Evolutionary conservation across 2,329 filamentous ascomycete species (phyloP).

Genomic region (Lachnellula subtilissima): DNA sequence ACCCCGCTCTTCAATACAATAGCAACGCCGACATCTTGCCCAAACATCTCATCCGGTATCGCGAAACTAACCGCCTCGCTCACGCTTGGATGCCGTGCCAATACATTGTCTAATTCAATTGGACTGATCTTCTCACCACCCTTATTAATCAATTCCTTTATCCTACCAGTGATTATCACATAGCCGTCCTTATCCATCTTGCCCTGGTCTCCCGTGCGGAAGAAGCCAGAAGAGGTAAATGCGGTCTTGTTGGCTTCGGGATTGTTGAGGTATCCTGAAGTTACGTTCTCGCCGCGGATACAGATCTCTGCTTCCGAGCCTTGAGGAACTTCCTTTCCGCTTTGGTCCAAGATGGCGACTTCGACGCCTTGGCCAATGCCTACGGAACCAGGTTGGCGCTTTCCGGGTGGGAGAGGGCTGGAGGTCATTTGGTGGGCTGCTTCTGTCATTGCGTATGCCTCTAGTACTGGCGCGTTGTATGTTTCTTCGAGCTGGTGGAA

Average conservation of each 20-base stretch:
- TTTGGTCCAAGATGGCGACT: slow-evolving; percentile 68
- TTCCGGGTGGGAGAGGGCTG: slow-evolving; percentile 64
- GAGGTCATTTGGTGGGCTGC: slow-evolving; percentile 82
- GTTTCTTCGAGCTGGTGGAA: slow-evolving; percentile 74
- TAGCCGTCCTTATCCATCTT: slow-evolving; percentile 77
- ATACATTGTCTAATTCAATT: slow-evolving; percentile 79
- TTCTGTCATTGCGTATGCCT: slow-evolving; percentile 92
- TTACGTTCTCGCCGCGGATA: slow-evolving; percentile 78
- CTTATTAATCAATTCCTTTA: slow-evolving; percentile 91
- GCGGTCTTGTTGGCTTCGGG: slow-evolving; percentile 66
- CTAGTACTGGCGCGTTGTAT: slow-evolving; percentile 75
- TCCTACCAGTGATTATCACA: slow-evolving; percentile 80
- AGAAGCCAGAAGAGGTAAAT: slow-evolving; percentile 73
- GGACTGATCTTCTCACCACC: slow-evolving; percentile 86
- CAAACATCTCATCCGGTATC: slow-evolving; percentile 75
- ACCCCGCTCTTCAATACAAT: slow-evolving; percentile 66
- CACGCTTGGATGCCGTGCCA: slow-evolving; percentile 68
- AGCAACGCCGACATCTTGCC: slow-evolving; percentile 75
- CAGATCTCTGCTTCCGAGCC: slow-evolving; percentile 77
- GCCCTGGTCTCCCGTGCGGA: slow-evolving; percentile 84
- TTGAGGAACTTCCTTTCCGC: slow-evolving; percentile 62
- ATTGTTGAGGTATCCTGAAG: slow-evolving; percentile 82
- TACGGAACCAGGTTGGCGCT: slow-evolving; percentile 76
- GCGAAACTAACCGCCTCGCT: slow-evolving; percentile 80
- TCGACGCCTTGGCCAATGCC: slow-evolving; percentile 81